Evolutionary conservation across 768 basidiomycete genomes (phyloP).

Genomic region (Dentipellis sp.): DNA sequence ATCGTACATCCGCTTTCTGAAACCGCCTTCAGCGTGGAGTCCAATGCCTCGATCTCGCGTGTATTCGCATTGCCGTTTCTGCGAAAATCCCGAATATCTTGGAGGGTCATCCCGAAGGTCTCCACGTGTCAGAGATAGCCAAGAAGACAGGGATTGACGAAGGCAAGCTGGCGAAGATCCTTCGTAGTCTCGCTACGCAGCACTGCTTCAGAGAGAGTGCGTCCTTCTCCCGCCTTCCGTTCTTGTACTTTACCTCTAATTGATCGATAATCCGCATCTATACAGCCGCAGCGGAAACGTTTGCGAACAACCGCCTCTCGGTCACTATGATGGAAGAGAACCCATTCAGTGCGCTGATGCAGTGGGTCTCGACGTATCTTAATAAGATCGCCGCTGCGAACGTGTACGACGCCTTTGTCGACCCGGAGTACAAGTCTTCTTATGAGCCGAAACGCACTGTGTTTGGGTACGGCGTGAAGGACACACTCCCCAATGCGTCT

Average conservation of each 20-base stretch:
- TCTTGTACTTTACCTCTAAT: too few relatives aligned
- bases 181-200: conserved; percentile 22
- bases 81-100: conserved; percentile 22
- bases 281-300: conserved; percentile 13
- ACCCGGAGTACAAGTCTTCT: conserved; percentile 18
- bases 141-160: conserved; percentile 17
- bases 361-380: not conserved
- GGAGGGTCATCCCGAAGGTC: conserved; percentile 18
- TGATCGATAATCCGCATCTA: not conserved
- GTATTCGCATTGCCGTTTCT: conserved; percentile 17
- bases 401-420: conserved; percentile 19
- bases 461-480: not conserved
- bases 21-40: not conserved
- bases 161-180: conserved; percentile 21
- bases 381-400: not conserved
- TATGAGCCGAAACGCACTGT: conserved; percentile 17
- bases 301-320: conserved; percentile 27
- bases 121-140: conserved; percentile 20
- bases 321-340: conserved; percentile 15
- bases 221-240: not conserved
- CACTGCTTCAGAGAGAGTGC: conserved; percentile 24
- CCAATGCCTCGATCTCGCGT: conserved; percentile 19
- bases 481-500: not conserved
- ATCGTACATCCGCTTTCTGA: not conserved
- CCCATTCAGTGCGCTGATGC: not conserved